These are phyloP conservation scores for Urostyla sp. DNA, from an alignment of 73 alveolate genomes.

Conservation along the genomic window DNA sequence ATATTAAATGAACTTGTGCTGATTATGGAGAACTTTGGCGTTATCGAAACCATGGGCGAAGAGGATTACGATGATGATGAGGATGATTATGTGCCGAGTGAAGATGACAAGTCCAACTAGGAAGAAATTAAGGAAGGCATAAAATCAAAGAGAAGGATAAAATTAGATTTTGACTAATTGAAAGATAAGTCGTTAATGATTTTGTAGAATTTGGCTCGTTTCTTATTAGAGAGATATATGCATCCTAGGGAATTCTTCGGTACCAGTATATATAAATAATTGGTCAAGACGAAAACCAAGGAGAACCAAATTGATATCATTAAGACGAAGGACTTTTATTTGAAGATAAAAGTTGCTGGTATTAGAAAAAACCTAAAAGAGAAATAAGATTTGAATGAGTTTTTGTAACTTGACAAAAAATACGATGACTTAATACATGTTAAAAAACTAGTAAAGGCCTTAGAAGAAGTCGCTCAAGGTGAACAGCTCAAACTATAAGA, in stretches of 20 bases:
- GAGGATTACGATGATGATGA: conserved; percentile 29
- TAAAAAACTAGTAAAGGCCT: conserved; percentile 31
- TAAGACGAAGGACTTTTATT: conserved; percentile 45
- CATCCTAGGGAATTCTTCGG: conserved; percentile 51
- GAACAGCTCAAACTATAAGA: conserved; percentile 25
- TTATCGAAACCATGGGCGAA: conserved; percentile 17
- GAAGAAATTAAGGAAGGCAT: not conserved
- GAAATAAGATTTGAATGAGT: conserved; percentile 3
- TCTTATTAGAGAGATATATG: conserved; percentile 41
- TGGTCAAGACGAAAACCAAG: conserved; percentile 45
- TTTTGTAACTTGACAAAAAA: conserved; percentile 31
- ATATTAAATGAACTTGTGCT: conserved; percentile 29
- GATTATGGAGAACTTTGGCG: conserved; percentile 56
- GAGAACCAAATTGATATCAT: conserved; percentile 41
- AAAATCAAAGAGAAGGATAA: conserved; percentile 1
- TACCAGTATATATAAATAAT: conserved; percentile 20
- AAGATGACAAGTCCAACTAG: conserved; percentile 10
- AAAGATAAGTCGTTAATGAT: conserved; percentile 43
- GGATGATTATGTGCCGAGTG: conserved; percentile 40
- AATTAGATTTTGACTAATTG: conserved; percentile 36
- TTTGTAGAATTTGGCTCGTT: conserved; percentile 25
- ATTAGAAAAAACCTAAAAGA: conserved; percentile 29
- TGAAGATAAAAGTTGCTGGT: conserved; percentile 20
- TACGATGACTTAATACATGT: conserved; percentile 38
- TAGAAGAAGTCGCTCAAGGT: conserved; percentile 53